Evolutionary conservation across 257 asterid genomes (phyloP), one percentile per base, ranked within the genome.

Genomic region (Dorcoceras hygrometricum): DNA sequence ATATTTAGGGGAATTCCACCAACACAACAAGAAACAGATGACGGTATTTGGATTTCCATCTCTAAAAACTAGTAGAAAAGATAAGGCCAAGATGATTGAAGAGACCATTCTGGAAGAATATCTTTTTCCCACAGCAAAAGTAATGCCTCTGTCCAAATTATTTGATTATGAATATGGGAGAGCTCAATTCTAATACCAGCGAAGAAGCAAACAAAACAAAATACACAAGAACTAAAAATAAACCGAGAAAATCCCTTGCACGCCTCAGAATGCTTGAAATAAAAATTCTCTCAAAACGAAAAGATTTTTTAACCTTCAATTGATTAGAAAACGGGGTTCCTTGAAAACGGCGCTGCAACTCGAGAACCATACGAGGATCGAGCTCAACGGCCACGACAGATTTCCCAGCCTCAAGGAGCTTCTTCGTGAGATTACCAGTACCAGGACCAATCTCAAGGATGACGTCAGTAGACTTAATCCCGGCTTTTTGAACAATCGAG

Each of bases 401-500:
- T 59, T 94, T 94, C 18, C 97, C 97, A 1, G 85, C 95, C 74
- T 94, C 99, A 3, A 94, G 87, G 74, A 94, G 99, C 90, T 94
- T 94, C 82, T 94, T 89, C 6, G 99, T 94, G 46, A 94, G 88
- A 59, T 88, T 94, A 66, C 99, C 99, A 0, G 96, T 94, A 71
- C 99, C 99, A 0, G 97, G 96, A 57, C 97, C 99, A 43, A 94
- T 94, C 80, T 94, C 96, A 26, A 90, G 99, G 64, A 94, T 81
- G 50, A 79, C 57, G 29, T 94, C 99, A 20, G 96, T 88, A 55
- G 90, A 78, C 68, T 88, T 90, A 53, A 94, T 88, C 63, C 97
- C 99, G 3, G 99, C 77, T 85, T 94, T 94, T 73, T 94, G 93
- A 58, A 94, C 66, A 46, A 94, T 94, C 8, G 95, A 78, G 66